Conservation (phyloP, 23 red algal species). For the Cyanidioschyzon merolae region DNA sequence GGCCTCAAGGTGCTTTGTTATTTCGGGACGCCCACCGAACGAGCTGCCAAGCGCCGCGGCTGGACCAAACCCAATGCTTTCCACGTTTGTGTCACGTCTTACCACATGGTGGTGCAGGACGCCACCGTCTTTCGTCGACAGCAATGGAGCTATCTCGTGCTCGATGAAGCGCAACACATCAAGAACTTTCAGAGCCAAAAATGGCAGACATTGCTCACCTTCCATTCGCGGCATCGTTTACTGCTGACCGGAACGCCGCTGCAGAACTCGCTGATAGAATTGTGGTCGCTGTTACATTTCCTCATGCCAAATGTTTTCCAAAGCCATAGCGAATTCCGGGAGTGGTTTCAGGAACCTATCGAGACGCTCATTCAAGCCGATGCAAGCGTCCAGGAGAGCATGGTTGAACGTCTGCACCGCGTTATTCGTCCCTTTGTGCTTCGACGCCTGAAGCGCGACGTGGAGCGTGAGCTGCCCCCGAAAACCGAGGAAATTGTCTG, state of each 20-base stretch:
- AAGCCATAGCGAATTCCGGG: conserved; percentile 71
- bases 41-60: conserved; percentile 51
- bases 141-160: conserved; percentile 83
- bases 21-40: conserved; percentile 59
- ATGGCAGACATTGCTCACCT: conserved; percentile 79
- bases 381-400: conserved; percentile 19
- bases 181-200: conserved; percentile 85
- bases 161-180: conserved; percentile 97
- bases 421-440: conserved; percentile 89
- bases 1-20: conserved; percentile 72
- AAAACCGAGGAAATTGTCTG: conserved; percentile 66
- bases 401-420: conserved; percentile 53
- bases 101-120: conserved; percentile 69
- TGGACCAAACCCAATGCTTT: conserved; percentile 65
- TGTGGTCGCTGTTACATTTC: conserved; percentile 95
- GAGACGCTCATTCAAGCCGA: conserved; percentile 15
- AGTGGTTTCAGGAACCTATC: conserved; percentile 79
- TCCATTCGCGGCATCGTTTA: conserved; percentile 51
- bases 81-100: conserved; percentile 87
- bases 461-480: conserved; percentile 69
- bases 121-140: conserved; percentile 41
- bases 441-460: conserved; percentile 74
- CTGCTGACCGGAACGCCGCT: conserved; percentile 90
- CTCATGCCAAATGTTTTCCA: conserved; percentile 87
- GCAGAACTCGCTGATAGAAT: conserved; percentile 90